These are phyloP conservation scores for Metschnikowia colocasiae DNA, from an alignment of 805 yeast species.

Conservation along the genomic window DNA sequence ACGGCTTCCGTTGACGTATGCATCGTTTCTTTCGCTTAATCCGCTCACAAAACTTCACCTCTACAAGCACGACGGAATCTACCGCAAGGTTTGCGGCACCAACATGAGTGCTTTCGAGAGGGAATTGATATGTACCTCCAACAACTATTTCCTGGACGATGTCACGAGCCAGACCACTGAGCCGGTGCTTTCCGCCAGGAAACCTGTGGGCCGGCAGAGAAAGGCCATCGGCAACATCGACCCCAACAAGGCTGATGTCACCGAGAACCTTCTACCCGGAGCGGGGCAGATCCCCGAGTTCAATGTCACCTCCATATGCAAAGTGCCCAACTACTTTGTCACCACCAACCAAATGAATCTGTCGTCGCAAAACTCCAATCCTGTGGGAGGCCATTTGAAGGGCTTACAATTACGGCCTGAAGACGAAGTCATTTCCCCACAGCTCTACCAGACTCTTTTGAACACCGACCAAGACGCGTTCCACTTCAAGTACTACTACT, in stretches of 20 bases:
- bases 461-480: constrained; percentile 35
- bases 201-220: constrained; percentile 29
- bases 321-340: constrained; percentile 41
- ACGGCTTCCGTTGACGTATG: constrained; percentile 28
- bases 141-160: constrained; percentile 22
- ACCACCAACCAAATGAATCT: constrained; percentile 25
- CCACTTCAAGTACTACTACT: constrained; percentile 38
- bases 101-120: constrained; percentile 33
- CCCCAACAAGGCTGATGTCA: constrained; percentile 38
- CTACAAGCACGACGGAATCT: constrained; percentile 28
- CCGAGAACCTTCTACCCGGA: constrained; percentile 40
- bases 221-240: constrained; percentile 33
- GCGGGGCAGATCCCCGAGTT: constrained; percentile 44
- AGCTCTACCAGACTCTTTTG: constrained; percentile 33
- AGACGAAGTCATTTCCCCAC: constrained; percentile 28
- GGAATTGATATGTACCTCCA: constrained; percentile 29
- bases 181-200: constrained; percentile 8
- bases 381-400: constrained; percentile 10
- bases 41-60: constrained; percentile 33
- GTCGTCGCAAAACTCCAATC: constrained; percentile 21
- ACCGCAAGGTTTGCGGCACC: constrained; percentile 19
- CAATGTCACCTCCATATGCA: constrained; percentile 37
- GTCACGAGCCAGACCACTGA: constrained; percentile 7
- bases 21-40: constrained; percentile 34
- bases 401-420: constrained; percentile 19